phyloP scores from a whole-genome alignment of 768 basidiomycete species.

The Collybia mongolica region DNA sequence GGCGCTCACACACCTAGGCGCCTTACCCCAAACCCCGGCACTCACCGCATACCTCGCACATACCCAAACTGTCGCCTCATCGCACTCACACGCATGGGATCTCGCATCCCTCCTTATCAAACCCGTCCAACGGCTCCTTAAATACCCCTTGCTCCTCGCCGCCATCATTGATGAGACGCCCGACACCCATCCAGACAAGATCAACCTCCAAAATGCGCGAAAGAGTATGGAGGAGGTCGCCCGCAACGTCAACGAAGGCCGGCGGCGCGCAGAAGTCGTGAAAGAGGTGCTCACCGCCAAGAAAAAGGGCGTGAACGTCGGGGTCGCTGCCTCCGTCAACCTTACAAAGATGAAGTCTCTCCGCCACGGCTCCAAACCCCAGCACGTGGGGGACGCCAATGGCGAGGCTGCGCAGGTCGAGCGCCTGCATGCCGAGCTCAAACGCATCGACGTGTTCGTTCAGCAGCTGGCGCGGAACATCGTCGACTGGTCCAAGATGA shows the following conservation, averaged over 20 bases:
- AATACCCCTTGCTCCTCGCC: constrained; percentile 84
- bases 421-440: constrained; percentile 53
- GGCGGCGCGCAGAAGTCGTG: constrained; percentile 75
- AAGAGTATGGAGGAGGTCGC: constrained; percentile 70
- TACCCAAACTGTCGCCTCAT: constrained; percentile 63
- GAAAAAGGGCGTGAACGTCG: constrained; percentile 38
- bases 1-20: constrained; percentile 65
- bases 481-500: constrained; percentile 61
- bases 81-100: constrained; percentile 88
- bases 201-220: constrained; percentile 50
- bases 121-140: constrained; percentile 93
- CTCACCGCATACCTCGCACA: constrained; percentile 66
- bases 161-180: constrained; percentile 78
- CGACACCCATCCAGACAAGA: constrained; percentile 65
- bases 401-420: constrained; percentile 53
- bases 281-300: constrained; percentile 64
- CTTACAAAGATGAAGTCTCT: constrained; percentile 59
- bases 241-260: constrained; percentile 74
- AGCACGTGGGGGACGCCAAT: constrained; percentile 19
- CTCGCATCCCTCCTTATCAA: constrained; percentile 93
- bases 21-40: constrained; percentile 45
- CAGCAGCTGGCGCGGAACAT: constrained; percentile 60
- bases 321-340: constrained; percentile 55
- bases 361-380: constrained; percentile 21
- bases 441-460: constrained; percentile 54